A percentile compares a stretch with the other conserved stretches of the same genome.
These are phyloP conservation scores for Candida tibetensis DNA, from an alignment of 805 yeast genomes.

Conservation along the genomic window DNA sequence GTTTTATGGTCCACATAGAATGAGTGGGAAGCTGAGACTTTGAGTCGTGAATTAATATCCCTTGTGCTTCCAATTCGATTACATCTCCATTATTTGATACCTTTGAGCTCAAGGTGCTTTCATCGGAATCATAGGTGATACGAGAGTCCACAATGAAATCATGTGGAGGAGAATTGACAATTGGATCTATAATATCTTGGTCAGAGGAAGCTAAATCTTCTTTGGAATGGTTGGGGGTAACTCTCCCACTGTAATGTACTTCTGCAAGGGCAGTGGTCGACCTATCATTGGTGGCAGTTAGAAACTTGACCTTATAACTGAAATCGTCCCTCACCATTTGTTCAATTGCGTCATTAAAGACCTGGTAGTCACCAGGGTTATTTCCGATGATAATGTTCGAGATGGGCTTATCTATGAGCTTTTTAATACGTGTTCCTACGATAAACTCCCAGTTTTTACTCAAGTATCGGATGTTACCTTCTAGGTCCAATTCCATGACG, in stretches of 20 bases:
- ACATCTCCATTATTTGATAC: slow-evolving; percentile 55
- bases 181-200: neutral
- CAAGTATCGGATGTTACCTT: slow-evolving; percentile 72
- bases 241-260: slow-evolving; percentile 14
- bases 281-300: slow-evolving; percentile 44
- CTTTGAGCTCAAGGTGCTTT: slow-evolving; percentile 23
- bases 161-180: neutral
- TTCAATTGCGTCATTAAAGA: slow-evolving; percentile 67
- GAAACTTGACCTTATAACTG: slow-evolving; percentile 73
- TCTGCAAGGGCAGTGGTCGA: slow-evolving; percentile 1
- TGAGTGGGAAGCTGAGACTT: slow-evolving; percentile 61
- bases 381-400: slow-evolving; percentile 63
- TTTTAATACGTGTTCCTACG: slow-evolving; percentile 62
- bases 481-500: slow-evolving; percentile 80
- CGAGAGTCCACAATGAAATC: slow-evolving; percentile 4
- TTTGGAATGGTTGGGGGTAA: slow-evolving; percentile 26
- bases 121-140: slow-evolving; percentile 8
- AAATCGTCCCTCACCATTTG: slow-evolving; percentile 72
- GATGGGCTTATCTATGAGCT: slow-evolving; percentile 57
- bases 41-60: slow-evolving; percentile 71
- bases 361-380: slow-evolving; percentile 56
- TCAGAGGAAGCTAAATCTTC: slow-evolving; percentile 9
- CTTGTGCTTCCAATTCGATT: slow-evolving; percentile 89
- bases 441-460: slow-evolving; percentile 76
- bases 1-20: slow-evolving; percentile 91